Percentiles rank a stretch among this genome's conserved stretches.
phyloP scores from a whole-genome alignment of 2,329 filamentous ascomycete genomes.

The Penicillium sp. region DNA sequence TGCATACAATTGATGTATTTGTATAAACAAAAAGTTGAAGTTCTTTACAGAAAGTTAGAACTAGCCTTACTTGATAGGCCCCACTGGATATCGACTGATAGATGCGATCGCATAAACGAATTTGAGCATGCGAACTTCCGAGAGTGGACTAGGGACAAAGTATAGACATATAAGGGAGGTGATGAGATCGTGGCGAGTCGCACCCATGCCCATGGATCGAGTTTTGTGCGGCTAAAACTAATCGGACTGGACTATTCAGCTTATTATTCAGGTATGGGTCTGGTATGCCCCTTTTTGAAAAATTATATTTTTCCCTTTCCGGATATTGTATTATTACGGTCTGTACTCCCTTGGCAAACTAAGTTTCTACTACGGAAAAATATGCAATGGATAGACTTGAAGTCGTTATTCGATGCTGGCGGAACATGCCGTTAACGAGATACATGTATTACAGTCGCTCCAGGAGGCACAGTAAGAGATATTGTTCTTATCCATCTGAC shows the following conservation, averaged over 20 bases:
- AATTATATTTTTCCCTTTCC: not conserved
- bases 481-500: no score
- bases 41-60: not conserved
- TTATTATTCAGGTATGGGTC: not conserved
- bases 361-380: no score
- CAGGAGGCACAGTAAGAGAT: no score
- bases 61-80: not conserved
- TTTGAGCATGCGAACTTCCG: not conserved
- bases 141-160: not conserved
- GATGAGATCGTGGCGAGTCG: not conserved
- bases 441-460: no score
- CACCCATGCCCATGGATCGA: not conserved
- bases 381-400: no score
- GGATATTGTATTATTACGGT: not conserved
- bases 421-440: no score
- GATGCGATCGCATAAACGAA: not conserved
- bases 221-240: not conserved
- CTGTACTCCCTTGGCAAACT: no score
- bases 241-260: not conserved
- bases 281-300: not conserved
- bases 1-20: not conserved
- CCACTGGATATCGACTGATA: not conserved
- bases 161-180: not conserved
- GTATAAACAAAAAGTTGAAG: not conserved
- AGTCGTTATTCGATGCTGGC: no score